A percentile compares a stretch with the other conserved stretches of the same genome.
Conservation (phyloP, 352 stramenopile genomes). For the Stephanocyclus meneghinianus region DNA sequence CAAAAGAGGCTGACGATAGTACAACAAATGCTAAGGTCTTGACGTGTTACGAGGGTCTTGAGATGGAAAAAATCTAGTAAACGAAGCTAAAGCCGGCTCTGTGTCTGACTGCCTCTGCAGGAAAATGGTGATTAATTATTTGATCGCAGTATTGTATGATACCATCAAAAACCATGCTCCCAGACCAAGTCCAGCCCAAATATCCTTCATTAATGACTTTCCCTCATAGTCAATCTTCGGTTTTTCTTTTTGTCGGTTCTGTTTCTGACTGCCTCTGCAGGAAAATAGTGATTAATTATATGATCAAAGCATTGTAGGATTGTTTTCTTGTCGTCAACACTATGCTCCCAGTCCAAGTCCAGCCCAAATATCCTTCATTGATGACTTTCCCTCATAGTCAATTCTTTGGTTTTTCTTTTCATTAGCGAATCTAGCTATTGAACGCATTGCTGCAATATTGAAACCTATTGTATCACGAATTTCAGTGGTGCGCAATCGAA, state of each 20-base stretch:
- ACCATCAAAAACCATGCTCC: too few species aligned
- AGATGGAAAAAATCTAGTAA: constrained; percentile 8
- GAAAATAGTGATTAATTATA: too few species aligned
- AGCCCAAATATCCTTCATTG: constrained; percentile 69
- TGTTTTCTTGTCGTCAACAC: too few species aligned
- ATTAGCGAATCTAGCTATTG: constrained; percentile 8
- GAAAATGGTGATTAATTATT: too few species aligned
- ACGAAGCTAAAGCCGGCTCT: background rate
- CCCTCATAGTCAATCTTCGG: constrained; percentile 44
- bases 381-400: constrained; percentile 51
- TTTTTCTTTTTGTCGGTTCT: constrained; percentile 17
- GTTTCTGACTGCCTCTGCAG: too few species aligned
- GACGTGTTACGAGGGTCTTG: constrained; percentile 88
- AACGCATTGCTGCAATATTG: constrained; percentile 72
- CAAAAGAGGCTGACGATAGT: constrained; percentile 90
- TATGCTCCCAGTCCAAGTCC: constrained; percentile 45
- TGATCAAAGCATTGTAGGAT: too few species aligned
- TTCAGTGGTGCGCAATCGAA: constrained; percentile 65
- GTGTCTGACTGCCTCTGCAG: too few species aligned
- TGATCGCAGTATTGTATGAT: too few species aligned
- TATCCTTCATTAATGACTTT: constrained; percentile 54
- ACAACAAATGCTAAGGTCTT: constrained; percentile 90
- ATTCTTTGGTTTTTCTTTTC: constrained; percentile 29
- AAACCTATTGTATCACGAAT: constrained; percentile 74
- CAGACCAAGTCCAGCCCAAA: constrained; percentile 68